Evolutionary conservation across 2,329 filamentous ascomycete genomes (phyloP), one percentile per base, ranked within the genome.

Genomic region (Colletotrichum lupini): DNA sequence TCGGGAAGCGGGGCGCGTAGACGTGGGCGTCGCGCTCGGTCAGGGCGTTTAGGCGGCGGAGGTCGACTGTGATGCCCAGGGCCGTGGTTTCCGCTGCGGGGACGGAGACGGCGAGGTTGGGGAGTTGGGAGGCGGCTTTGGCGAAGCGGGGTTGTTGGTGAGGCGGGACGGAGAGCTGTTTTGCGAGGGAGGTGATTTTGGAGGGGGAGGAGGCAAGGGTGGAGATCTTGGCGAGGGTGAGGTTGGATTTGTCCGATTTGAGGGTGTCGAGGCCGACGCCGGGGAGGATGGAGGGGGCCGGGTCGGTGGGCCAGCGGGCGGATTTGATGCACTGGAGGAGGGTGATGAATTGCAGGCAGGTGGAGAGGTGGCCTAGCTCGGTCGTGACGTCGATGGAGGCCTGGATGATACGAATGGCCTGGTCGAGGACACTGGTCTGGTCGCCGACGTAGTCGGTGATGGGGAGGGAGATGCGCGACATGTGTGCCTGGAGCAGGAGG

Each of bases 401-500:
- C 82, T 99, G 97, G 42, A 98, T 92, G 81, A 99, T 97, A 90
- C 97, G 97, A 72, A 99, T 97, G 6, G 95, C 94, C 81, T 99
- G 97, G 81, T 99, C 97, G 1, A 99, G 88, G 3, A 99, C 97
- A 66, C 90, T 92, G 12, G 90, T 92, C 83, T 97, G 94, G 82
- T 99, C 97, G 78, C 97, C 97, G 3, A 99, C 95, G 80, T 99
- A 99, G 87, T 99, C 97, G 0, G 94, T 93, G 71, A 99, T 98
- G 4, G 97, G 97, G 4, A 99, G 91, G 67, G 96, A 92, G 76
- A 98, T 93, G 70, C 96, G 93, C 24, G 94, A 95, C 90, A 99
- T 97, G 83, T 98, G 95, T 0, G 97, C 95, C 83, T 99, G 97
- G 0, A 99, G 88, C 1, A 99, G 88, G 49, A 99, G 85, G 85